Base-by-base conservation (phyloP, 345 rosid species). In the Iberis pinnata region DNA sequence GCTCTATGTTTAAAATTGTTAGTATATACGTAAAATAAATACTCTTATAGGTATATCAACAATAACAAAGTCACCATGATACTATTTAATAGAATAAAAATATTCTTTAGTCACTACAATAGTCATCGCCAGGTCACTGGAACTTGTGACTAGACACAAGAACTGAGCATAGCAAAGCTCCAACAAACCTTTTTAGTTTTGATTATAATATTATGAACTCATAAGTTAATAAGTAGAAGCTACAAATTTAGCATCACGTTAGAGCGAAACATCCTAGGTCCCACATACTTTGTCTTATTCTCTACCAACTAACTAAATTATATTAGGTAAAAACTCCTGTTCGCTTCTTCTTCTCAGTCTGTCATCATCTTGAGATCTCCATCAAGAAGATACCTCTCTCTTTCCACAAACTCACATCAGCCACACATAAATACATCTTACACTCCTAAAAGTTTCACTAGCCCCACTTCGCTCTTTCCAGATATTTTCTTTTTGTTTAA, bases 231-330 rank as follows among this genome's bases (percentile, higher is more conserved):
- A 65, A 41, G 48, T 33, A 58, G 52, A n/a, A n/a, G n/a, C n/a
- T n/a, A n/a, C n/a, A n/a, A n/a, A n/a, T n/a, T n/a, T n/a, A n/a
- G n/a, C n/a, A n/a, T n/a, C n/a, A n/a, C n/a, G n/a, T n/a, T n/a
- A n/a, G n/a, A 50, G 46, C 52, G 83, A 80, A 82, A 68, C 85
- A 74, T 78, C 88, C 69, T 20, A 56, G 76, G 73, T 76, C 66
- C 74, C 77, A 32, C 84, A 43, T 61, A 33, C 58, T 58, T 73
- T 53, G 75, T 68, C 75, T 49, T 58, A 56, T 68, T 55, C 42
- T 50, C 68, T 49, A 48, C 63, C 68, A n/a, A n/a, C n/a, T n/a
- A n/a, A n/a, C n/a, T n/a, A n/a, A n/a, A n/a, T n/a, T n/a, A n/a
- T n/a, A n/a, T n/a, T 49, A 35, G 10, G 51, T 58, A 41, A 56